phyloP scores from a whole-genome alignment of 2,329 filamentous ascomycete species.

The Capronia americana region DNA sequence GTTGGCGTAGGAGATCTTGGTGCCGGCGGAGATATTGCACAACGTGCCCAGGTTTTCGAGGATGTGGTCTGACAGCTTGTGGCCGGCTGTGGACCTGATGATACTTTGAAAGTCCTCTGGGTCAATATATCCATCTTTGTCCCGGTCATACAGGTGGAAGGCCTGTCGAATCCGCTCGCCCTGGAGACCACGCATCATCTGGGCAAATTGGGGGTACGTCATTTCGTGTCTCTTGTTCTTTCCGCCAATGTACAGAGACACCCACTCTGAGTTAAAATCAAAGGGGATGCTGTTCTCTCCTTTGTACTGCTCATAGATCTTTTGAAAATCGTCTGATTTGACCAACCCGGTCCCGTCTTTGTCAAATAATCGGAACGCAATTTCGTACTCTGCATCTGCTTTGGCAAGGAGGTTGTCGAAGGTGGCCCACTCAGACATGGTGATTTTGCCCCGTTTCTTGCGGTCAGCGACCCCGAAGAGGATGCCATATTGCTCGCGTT shows the following conservation, averaged over 20 bases:
- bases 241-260: conserved; percentile 87
- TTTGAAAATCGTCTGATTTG: conserved; percentile 86
- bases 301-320: conserved; percentile 86
- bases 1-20: conserved; percentile 96
- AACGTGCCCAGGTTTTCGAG: conserved; percentile 88
- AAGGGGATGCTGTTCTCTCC: conserved; percentile 85
- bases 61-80: conserved; percentile 97
- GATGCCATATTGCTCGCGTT: conserved; percentile 91
- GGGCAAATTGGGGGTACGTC: conserved; percentile 95
- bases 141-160: conserved; percentile 88
- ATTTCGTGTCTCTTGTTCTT: conserved; percentile 87
- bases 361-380: conserved; percentile 96
- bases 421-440: conserved; percentile 82
- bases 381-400: conserved; percentile 97
- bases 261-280: conserved; percentile 97
- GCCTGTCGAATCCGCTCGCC: conserved; percentile 95
- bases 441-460: conserved; percentile 73
- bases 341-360: conserved; percentile 81
- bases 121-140: conserved; percentile 92
- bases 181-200: conserved; percentile 95
- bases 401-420: conserved; percentile 95
- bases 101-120: conserved; percentile 96
- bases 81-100: conserved; percentile 86
- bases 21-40: conserved; percentile 90
- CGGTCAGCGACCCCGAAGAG: conserved; percentile 92